Evolutionary conservation across 176 grass and related monocot genomes (phyloP).

Genomic region (Themeda triandra): DNA sequence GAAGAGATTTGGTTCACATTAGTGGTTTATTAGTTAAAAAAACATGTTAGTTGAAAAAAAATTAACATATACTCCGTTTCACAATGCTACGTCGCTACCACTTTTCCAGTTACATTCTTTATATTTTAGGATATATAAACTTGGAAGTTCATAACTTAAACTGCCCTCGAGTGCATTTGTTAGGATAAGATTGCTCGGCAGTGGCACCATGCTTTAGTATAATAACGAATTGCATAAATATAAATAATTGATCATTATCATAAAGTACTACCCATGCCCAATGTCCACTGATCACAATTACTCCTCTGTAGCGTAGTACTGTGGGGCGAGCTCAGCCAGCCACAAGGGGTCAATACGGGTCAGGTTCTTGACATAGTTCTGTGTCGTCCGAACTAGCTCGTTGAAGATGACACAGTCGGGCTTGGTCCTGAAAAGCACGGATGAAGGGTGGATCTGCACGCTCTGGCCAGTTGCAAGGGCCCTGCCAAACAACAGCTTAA

Average conservation of each 20-base stretch:
- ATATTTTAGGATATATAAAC: background rate
- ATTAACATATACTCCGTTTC: no score
- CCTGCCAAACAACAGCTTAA: constrained; percentile 29
- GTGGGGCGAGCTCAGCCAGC: constrained; percentile 81
- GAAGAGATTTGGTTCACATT: background rate
- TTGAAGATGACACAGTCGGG: constrained; percentile 84
- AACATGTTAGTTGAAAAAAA: no score
- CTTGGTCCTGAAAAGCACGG: constrained; percentile 69
- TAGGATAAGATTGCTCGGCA: background rate
- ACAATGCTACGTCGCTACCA: no score
- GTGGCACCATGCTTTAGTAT: background rate
- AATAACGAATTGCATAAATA: background rate
- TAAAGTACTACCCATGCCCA: background rate
- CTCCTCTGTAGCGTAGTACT: constrained; percentile 64
- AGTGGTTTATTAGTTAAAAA: background rate
- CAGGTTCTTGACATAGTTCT: constrained; percentile 72
- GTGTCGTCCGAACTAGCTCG: constrained; percentile 64
- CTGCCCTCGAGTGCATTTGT: background rate
- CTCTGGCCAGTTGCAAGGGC: constrained; percentile 64
- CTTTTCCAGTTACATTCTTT: background rate
- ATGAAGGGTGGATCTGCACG: constrained; percentile 90
- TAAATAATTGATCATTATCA: background rate
- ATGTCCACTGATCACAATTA: constrained; percentile 11
- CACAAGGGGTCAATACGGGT: constrained; percentile 83
- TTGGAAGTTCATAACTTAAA: background rate